phyloP scores from a whole-genome alignment of 2,329 filamentous ascomycete species.

The Rutstroemia sp. region DNA sequence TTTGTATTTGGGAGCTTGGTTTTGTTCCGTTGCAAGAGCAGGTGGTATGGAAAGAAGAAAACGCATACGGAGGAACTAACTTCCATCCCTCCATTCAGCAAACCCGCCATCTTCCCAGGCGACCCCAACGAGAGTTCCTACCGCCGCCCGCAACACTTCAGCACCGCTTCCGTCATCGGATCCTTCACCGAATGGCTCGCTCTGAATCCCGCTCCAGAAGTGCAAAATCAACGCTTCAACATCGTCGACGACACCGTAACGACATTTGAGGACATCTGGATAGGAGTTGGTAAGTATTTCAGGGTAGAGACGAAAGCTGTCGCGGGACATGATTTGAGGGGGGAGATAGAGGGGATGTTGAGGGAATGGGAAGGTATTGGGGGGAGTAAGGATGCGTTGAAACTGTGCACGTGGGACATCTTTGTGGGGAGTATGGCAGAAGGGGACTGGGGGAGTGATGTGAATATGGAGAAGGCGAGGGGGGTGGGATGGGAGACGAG shows the following conservation, averaged over 20 bases:
- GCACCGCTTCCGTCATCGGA: not conserved
- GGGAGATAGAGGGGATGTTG: not conserved
- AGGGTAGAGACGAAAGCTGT: not conserved
- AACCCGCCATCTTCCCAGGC: not conserved
- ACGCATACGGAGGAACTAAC: too few species aligned
- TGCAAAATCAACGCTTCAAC: constrained; percentile 2
- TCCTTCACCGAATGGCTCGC: not conserved
- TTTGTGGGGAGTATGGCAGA: not conserved
- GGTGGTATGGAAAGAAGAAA: too few species aligned
- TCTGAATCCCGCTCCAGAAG: not conserved
- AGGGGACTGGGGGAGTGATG: constrained; percentile 3
- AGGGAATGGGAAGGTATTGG: not conserved
- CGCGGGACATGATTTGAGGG: not conserved
- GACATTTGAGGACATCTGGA: not conserved
- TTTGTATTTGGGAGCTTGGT: not conserved
- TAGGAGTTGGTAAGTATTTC: constrained; percentile 1
- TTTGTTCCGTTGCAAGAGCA: not conserved
- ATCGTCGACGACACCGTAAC: constrained; percentile 5
- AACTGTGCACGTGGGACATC: not conserved
- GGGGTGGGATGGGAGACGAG: not conserved
- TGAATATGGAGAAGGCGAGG: not conserved
- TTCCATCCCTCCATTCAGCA: too few species aligned
- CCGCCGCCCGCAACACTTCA: not conserved
- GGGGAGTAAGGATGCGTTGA: not conserved
- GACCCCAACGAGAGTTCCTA: not conserved